Base-by-base conservation (phyloP, 371 early-diverging fungal species). In the Catenaria anguillulae region DNA sequence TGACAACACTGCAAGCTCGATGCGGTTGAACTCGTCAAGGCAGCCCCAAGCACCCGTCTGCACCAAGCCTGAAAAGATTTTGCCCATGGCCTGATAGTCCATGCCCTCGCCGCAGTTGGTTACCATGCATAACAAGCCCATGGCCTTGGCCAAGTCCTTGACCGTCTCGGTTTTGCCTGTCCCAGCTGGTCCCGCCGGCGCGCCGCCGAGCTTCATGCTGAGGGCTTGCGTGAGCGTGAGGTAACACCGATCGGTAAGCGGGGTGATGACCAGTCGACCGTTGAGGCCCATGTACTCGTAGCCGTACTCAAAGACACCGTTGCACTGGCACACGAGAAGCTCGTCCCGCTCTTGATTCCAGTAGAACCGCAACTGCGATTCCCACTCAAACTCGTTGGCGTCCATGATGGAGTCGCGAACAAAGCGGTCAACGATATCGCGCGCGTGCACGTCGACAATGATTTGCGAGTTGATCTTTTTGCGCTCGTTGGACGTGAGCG, bases 121-220 rank as follows among this genome's bases (percentile, higher is more conserved):
- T 3, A 81, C 81, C 73, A 80, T 75, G 56, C 81, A 75, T 4
- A 80, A 70, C 35, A 74, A 64, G 3, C 81, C 83, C 33, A 83
- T 48, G 21, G 77, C 76, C 60, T 81, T 77, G 23, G 79, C 81
- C 46, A 80, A 64, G 65, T 78, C 79, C 63, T 82, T 82, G 24
- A 84, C 83, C 2, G 80, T 78, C 67, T 83, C 84, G 3, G 84
- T 83, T 61, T 84, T 84, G 24, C 84, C 84, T 5, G 81, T 82
- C 35, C 77, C 74, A 5, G 78, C 76, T 3, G 74, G 78, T 23
- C 81, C 81, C 42, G 77, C 77, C 5, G 80, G 80, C 1, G 80
- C 77, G 15, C 77, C 79, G 10, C 82, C 82, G 15, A 79, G 68
- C 54, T 77, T 76, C 70, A 75, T 75, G 0, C 77, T 74, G 1